Base-by-base conservation (phyloP, 129 eudicot genomes). In the Smallanthus sonchifolius region DNA sequence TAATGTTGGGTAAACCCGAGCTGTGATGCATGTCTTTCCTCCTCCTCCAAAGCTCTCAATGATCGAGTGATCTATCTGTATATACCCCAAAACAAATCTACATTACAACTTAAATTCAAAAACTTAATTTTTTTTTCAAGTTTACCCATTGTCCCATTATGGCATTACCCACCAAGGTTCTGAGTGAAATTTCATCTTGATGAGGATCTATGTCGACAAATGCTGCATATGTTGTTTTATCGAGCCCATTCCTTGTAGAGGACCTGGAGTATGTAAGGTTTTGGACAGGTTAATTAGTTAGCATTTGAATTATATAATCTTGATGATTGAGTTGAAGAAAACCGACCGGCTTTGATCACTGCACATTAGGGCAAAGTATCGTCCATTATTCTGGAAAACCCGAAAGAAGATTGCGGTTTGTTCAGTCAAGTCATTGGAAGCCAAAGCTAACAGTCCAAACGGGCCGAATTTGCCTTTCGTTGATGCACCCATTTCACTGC, bases 281-380 rank as follows among this genome's bases (percentile, higher is more conserved):
- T 71, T 72, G 17, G 7, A 49, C 44, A 49, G 7, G 30, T 28
- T 37, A 51, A 34, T 36, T 35, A 1, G 66, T 77, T 57, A 44
- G 32, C 17, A 55, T 52, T 40, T 38, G 24, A 43, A 5, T 24
- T 28, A 11, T 10, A 11, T 34, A 60, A 11, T 42, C 10, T 0
- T 32, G 11, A 52, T 63, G 40, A n/a, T 19, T 2, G 20, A 45
- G 40, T 45, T 4, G 32, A 48, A 36, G 56, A 42, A 56, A 59
- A 75, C 76, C 3, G 10, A 92, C 98, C 91, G 88, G 89, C 87
- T 87, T 60, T 90, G 96, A 78, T 93, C 98, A 73, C 92, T 90
- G 69, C 97, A 87, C 96, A 92, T 89, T 13, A 92, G 81, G 65
- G 87, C 95, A 40, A 73, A 62, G 24, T 61, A 80, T 39, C 70